These are phyloP conservation scores for Coccinonectria pachysandricola DNA, from an alignment of 2,329 filamentous ascomycete species.

Conservation along the genomic window DNA sequence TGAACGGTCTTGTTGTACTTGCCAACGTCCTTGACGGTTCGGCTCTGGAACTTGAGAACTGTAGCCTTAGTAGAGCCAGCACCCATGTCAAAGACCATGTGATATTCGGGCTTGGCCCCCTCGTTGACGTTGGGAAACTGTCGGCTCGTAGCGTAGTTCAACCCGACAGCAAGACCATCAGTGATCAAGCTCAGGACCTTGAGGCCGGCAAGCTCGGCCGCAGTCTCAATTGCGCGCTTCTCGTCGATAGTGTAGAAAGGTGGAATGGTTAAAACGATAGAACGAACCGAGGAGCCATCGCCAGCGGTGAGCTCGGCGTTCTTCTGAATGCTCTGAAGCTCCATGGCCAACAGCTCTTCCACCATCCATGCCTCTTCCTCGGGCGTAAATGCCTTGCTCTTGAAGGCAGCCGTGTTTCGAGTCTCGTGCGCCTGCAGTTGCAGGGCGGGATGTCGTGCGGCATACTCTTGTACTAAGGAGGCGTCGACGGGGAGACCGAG, in stretches of 20 bases:
- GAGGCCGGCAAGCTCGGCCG: slow-evolving; percentile 79
- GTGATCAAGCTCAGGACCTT: slow-evolving; percentile 77
- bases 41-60: slow-evolving; percentile 79
- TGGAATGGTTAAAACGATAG: slow-evolving; percentile 81
- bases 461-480: slow-evolving; percentile 58
- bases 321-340: slow-evolving; percentile 79
- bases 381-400: slow-evolving; percentile 56
- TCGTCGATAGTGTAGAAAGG: slow-evolving; percentile 86
- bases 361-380: slow-evolving; percentile 63
- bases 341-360: slow-evolving; percentile 93
- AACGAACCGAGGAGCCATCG: slow-evolving; percentile 60
- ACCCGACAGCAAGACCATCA: slow-evolving; percentile 81
- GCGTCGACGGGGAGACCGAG: slow-evolving; percentile 61
- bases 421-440: slow-evolving; percentile 49
- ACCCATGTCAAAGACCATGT: slow-evolving; percentile 96
- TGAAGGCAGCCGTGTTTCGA: slow-evolving; percentile 68
- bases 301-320: slow-evolving; percentile 82
- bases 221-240: slow-evolving; percentile 73
- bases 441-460: slow-evolving; percentile 66
- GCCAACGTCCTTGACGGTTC: slow-evolving; percentile 80
- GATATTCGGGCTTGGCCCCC: slow-evolving; percentile 77
- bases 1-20: slow-evolving; percentile 95
- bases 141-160: slow-evolving; percentile 89
- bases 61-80: slow-evolving; percentile 89
- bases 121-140: slow-evolving; percentile 79